These are phyloP conservation scores for Lenwebbia sp. DNA, from an alignment of 345 rosid species.

Conservation along the genomic window DNA sequence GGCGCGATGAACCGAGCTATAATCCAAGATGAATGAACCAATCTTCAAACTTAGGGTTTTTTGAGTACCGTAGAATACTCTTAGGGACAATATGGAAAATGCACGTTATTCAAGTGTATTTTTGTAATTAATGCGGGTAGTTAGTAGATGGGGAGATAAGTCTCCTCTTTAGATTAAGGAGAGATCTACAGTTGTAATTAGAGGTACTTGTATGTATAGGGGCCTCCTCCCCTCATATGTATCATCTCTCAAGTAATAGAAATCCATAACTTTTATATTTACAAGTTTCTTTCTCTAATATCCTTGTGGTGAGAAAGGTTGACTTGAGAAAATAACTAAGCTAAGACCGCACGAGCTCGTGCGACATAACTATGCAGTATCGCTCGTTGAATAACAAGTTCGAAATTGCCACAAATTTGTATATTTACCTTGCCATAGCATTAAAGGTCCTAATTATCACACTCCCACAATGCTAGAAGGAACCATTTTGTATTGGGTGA, in stretches of 20 bases:
- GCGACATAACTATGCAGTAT: neutral
- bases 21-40: neutral
- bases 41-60: neutral
- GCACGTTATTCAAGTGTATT: neutral
- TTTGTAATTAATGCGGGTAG: neutral
- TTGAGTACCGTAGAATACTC: neutral
- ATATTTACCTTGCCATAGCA: neutral
- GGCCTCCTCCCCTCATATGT: fast-evolving
- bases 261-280: neutral
- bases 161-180: neutral
- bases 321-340: neutral
- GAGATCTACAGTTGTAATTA: neutral
- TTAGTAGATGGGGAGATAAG: neutral
- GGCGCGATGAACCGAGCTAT: neutral
- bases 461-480: neutral
- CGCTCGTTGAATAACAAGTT: fast-evolving
- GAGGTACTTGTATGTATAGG: fast-evolving
- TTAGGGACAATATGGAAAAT: neutral
- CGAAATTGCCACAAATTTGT: fast-evolving
- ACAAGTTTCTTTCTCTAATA: neutral
- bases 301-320: neutral
- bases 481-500: neutral
- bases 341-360: fast-evolving
- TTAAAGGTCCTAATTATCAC: neutral
- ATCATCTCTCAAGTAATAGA: neutral